Base-by-base conservation (phyloP, 2,329 filamentous ascomycete genomes). In the Exophiala xenobiotica region DNA sequence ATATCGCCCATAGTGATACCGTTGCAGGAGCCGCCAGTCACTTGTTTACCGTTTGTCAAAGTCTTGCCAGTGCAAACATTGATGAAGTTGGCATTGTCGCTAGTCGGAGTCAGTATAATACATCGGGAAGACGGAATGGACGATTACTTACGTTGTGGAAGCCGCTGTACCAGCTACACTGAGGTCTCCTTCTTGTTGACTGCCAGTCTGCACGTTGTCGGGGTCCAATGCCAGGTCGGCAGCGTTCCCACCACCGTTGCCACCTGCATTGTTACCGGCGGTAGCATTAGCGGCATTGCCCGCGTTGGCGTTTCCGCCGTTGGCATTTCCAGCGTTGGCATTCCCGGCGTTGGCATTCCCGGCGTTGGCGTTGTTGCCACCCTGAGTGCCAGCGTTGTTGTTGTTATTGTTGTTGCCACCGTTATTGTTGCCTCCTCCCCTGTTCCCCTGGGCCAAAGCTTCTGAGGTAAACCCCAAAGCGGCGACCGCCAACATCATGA, bases 1-100 rank as follows among this genome's bases (percentile, higher is more conserved):
- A 82, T 77, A 39, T 77, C 72, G 55, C 79, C 79, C 77, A 81
- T 80, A n/a, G 74, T 76, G 49, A 81, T 76, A 53, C 76, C 75
- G 62, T 81, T 82, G 67, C 80, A 82, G 38, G 78, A 81, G 7
- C 78, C 78, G 1, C 54, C 62, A 31, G 68, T 65, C 55, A 71
- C 65, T 58, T 82, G 79, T 4, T 69, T 67, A 55, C 79, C 80
- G 57, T 82, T 81, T 54, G 79, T 82, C 49, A 78, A 61, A 2
- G 71, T 74, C 63, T 78, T 74, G 54, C 77, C 78, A 4, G 68
- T 63, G 62, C 80, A 83, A 66, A 81, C 78, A 69, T 81, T 81
- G 72, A 82, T 81, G 65, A 82, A 82, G 68, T 82, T 82, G 63
- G 72, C 72, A 16, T 65, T 44, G 53, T 79, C 54, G 45, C 59